phyloP scores from a whole-genome alignment of 202 grass and related monocot species.

The Panicum virgatum region DNA sequence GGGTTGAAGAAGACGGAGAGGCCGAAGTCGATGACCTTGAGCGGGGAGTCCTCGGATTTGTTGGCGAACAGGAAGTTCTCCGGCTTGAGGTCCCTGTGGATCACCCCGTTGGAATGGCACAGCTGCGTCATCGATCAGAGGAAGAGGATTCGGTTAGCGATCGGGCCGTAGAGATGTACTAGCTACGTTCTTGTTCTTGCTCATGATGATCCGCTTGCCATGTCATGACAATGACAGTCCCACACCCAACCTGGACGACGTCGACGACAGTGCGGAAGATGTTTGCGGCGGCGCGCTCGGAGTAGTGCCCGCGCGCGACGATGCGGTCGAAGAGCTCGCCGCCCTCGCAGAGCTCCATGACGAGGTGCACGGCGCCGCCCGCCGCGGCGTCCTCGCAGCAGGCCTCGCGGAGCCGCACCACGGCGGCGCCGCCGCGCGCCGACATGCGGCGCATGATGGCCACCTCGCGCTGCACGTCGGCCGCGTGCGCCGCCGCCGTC shows the following conservation, averaged over 20 bases:
- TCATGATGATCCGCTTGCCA: too few species aligned
- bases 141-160: too few species aligned
- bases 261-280: slow-evolving; percentile 78
- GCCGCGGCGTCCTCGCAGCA: slow-evolving; percentile 58
- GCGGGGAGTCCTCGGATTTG: slow-evolving; percentile 58
- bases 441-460: slow-evolving; percentile 80
- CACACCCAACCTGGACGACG: slow-evolving; percentile 47
- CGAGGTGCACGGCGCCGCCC: slow-evolving; percentile 69
- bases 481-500: slow-evolving; percentile 45
- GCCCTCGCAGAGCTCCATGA: slow-evolving; percentile 94
- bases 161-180: too few species aligned
- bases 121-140: neutral
- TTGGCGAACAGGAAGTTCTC: slow-evolving; percentile 95
- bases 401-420: slow-evolving; percentile 75
- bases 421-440: slow-evolving; percentile 35
- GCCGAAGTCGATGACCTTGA: slow-evolving; percentile 94
- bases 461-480: slow-evolving; percentile 79
- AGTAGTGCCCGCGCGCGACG: slow-evolving; percentile 82
- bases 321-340: slow-evolving; percentile 95
- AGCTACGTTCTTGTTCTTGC: too few species aligned
- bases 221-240: too few species aligned
- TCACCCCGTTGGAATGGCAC: slow-evolving; percentile 76
- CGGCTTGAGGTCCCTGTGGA: slow-evolving; percentile 82
- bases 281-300: slow-evolving; percentile 71
- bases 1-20: slow-evolving; percentile 82